Evolutionary conservation across 2,329 filamentous ascomycete species (phyloP), one percentile per base, ranked within the genome.

Genomic region (Alternaria sp.): DNA sequence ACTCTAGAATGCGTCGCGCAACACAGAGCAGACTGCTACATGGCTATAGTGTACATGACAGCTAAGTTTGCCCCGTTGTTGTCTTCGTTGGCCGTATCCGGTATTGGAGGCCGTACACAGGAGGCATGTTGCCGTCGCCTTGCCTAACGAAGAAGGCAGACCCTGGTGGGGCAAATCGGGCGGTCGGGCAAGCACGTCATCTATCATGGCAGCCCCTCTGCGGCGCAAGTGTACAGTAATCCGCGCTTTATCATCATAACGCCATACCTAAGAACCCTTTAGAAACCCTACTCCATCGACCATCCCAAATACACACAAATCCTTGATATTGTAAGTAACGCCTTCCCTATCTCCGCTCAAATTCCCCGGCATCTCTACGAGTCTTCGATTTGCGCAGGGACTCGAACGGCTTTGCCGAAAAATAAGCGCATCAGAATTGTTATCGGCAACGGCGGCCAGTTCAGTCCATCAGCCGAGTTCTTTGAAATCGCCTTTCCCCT

Each of bases 401-500:
- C 70, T 69, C 51, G 40, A 53, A 66, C 63, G 66, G 57, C 62
- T 66, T 68, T 74, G 73, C 74, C 74, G 74, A 76, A 66, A 67
- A 71, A 63, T 70, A 68, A 63, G 67, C 71, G 62, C 65, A 55
- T 68, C 56, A 57, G 65, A 62, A 69, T 69, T 67, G 72, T 72
- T 70, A 76, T 76, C 75, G 64, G 61, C 65, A 62, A 65, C 54
- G 45, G 62, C 61, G 60, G 65, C 75, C 71, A 76, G 75, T 68
- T 51, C 70, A 68, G 75, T 78, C 76, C 67, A 77, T 75, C 65
- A 51, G 62, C 65, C 45, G 59, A 54, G 62, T 65, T 70, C 73
- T 78, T 77, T 75, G 71, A 73, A 78, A 77, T 78, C 76, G 58
- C 52, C 54, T 48, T 60, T 60, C 57, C 54, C 40, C 60, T 64